Evolutionary conservation across 2,329 filamentous ascomycete species (phyloP).

Genomic region (Aspergillus sp.): DNA sequence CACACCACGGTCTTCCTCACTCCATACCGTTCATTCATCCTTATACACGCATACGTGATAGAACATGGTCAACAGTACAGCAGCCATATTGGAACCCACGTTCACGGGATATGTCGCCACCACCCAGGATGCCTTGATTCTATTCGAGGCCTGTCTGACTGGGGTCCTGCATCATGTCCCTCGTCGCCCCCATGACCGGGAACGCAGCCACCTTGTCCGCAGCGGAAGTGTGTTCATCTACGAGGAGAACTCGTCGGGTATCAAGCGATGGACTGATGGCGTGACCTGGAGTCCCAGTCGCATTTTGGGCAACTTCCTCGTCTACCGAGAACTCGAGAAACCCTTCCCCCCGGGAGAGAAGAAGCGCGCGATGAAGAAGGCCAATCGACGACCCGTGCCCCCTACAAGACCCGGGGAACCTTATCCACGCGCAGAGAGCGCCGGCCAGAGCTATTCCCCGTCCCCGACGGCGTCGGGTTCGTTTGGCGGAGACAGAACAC

Average conservation of each 20-base stretch:
- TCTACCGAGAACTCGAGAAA: constrained; percentile 74
- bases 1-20: too few species aligned
- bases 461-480: constrained; percentile 26
- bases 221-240: constrained; percentile 88
- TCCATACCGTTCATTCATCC: neutral
- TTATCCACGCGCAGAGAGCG: constrained; percentile 39
- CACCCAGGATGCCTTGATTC: constrained; percentile 65
- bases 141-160: constrained; percentile 70
- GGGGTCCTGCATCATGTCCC: constrained; percentile 67
- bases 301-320: constrained; percentile 74
- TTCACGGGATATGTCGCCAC: constrained; percentile 60
- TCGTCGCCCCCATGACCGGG: constrained; percentile 76
- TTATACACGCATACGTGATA: constrained; percentile 1
- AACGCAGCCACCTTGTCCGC: constrained; percentile 65
- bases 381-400: constrained; percentile 40
- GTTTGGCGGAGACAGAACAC: constrained; percentile 30
- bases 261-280: constrained; percentile 91
- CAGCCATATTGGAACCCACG: constrained; percentile 52
- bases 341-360: constrained; percentile 76
- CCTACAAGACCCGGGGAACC: constrained; percentile 45
- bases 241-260: constrained; percentile 80
- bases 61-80: constrained; percentile 36
- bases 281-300: constrained; percentile 84
- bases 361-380: constrained; percentile 71
- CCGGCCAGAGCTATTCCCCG: constrained; percentile 33